Evolutionary conservation across 768 basidiomycete species (phyloP).

Genomic region (Chalciporus piperatus): DNA sequence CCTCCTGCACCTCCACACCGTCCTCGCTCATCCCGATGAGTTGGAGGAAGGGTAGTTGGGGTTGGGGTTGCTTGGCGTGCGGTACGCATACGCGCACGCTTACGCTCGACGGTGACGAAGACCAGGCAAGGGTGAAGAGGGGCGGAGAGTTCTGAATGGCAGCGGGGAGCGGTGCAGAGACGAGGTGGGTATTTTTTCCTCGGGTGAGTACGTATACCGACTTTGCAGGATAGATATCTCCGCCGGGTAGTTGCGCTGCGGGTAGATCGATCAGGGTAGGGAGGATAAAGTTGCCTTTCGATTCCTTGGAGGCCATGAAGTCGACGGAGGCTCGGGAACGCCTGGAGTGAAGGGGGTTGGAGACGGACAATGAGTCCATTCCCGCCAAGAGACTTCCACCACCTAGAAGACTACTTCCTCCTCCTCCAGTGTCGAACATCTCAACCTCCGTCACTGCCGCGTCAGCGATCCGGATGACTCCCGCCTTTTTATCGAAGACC

Average conservation of each 20-base stretch:
- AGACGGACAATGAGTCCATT: conserved; percentile 25
- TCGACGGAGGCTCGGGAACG: conserved; percentile 46
- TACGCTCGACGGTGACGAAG: conserved; percentile 52
- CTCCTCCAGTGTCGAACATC: conserved; percentile 40
- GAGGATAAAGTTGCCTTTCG: conserved; percentile 25
- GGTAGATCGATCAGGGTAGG: conserved; percentile 26
- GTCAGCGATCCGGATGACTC: conserved; percentile 77
- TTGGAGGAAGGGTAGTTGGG: conserved; percentile 51
- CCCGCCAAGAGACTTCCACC: conserved; percentile 20
- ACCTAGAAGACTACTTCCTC: conserved; percentile 1
- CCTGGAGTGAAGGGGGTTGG: conserved; percentile 24
- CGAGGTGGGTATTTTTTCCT: conserved; percentile 64
- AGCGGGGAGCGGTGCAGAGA: conserved; percentile 66
- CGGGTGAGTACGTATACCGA: conserved; percentile 64
- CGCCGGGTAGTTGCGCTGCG: conserved; percentile 15
- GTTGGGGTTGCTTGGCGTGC: conserved; percentile 4
- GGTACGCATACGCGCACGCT: conserved; percentile 48
- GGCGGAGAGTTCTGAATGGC: conserved; percentile 47
- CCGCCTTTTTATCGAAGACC: conserved; percentile 84
- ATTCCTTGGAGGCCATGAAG: conserved; percentile 39
- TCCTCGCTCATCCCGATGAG: conserved; percentile 65
- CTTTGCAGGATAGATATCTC: conserved; percentile 28
- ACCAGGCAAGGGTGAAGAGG: conserved; percentile 57
- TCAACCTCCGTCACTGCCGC: conserved; percentile 80
- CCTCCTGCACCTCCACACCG: conserved; percentile 74